Evolutionary conservation across 371 early-diverging fungal species (phyloP).

Genomic region (Phascolomyces articulosus): DNA sequence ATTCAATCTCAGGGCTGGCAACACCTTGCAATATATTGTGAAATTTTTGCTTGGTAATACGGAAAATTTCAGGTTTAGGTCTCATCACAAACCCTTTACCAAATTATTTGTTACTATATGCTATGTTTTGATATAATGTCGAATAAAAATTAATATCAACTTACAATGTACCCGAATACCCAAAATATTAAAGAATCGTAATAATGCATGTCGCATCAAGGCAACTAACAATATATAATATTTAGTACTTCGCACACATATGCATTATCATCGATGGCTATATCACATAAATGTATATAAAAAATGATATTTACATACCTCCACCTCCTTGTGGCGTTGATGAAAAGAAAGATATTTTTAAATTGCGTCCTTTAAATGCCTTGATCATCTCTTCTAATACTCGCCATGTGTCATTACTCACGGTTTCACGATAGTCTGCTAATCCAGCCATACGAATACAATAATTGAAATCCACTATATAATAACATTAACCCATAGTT

Average conservation of each 20-base stretch:
- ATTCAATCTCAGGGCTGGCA: conserved; percentile 53
- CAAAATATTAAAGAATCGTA: conserved; percentile 69
- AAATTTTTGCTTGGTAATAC: conserved; percentile 84
- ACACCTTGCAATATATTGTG: conserved; percentile 92
- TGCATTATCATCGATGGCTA: too few species aligned
- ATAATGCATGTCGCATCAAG: conserved; percentile 85
- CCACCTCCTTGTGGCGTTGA: conserved; percentile 92
- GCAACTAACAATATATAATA: conserved; percentile 67
- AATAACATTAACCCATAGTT: background rate
- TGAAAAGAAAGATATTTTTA: conserved; percentile 75
- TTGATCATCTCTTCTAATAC: conserved; percentile 53
- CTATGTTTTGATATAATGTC: background rate
- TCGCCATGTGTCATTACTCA: conserved; percentile 62
- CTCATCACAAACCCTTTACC: conserved; percentile 67
- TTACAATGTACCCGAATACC: conserved; percentile 72
- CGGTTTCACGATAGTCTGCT: conserved; percentile 60
- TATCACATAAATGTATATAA: too few species aligned
- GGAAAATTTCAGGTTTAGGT: conserved; percentile 80
- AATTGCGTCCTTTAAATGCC: conserved; percentile 50
- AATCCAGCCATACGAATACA: conserved; percentile 64
- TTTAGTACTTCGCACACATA: too few species aligned
- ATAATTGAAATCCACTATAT: conserved; percentile 65
- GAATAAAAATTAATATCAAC: background rate
- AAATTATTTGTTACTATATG: background rate
- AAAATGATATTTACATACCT: conserved; percentile 30